Base-by-base conservation (phyloP, 306 rosid species). In the Trifolium repens region DNA sequence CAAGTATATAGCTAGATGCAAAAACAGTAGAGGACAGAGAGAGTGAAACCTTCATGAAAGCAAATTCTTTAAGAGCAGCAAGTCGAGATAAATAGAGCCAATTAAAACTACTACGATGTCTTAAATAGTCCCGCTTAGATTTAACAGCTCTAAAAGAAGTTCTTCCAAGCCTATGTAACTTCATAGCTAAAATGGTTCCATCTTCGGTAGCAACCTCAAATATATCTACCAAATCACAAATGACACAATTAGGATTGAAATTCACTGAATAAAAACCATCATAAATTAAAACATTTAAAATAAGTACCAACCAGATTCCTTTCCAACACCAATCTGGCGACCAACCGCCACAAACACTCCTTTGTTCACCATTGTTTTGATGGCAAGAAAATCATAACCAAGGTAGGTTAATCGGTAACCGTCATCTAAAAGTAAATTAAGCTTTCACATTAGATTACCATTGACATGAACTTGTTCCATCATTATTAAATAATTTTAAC, bases 31-130 rank as follows among this genome's bases (percentile, higher is more conserved):
- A 22, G 61, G 58, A 30, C 6, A 19, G 49, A 39, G 54, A 61
- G 37, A 34, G 24, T 4, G 16, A 78, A 74, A 91, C 98, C 97
- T 91, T 91, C 98, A 94, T 91, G 80, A 94, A 94, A 64, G 98
- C 89, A 78, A 84, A 94, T 75, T 94, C 97, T 84, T 92, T 94
- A 63, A 87, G 88, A 2, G 97, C 97, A 13, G 98, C 97, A 35
- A 94, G 98, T 60, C 98, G 88, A 43, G 98, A 94, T 80, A 94
- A 86, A 80, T 94, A 94, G 14, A 94, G 88, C 98, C 98, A 94
- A 72, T 86, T 94, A 70, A 30, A 94, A 88, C 94, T 90, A 55
- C 93, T 90, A 27, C 94, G 94, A 76, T 94, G 97, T 83, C 80
- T 85, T 77, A 94, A 80, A 79, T 94, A 94, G 81, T 91, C 98